Conservation (phyloP, 208 protist genomes). For the Leishmania gerbilli region DNA sequence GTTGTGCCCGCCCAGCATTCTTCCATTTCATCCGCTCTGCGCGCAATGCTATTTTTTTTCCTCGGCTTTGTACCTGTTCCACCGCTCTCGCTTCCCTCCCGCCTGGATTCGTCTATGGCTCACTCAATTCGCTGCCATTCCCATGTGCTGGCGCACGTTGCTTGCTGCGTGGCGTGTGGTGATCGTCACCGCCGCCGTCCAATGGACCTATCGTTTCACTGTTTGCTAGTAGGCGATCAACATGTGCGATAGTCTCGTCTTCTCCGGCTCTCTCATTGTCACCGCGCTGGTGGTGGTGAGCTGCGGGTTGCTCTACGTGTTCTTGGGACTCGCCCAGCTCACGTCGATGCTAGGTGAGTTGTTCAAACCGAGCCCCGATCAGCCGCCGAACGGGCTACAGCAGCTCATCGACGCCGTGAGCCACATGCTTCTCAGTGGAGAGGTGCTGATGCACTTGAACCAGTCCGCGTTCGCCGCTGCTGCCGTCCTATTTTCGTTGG, state of each 20-base stretch:
- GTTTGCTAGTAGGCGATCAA: neutral
- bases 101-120: neutral
- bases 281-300: constrained; percentile 15
- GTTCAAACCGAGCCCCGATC: neutral
- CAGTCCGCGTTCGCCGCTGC: constrained; percentile 29
- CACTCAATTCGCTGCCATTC: neutral
- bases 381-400: neutral
- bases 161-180: neutral
- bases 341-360: constrained; percentile 1
- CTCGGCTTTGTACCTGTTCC: neutral
- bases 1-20: neutral
- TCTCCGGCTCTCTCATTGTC: constrained; percentile 13
- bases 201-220: too few species aligned
- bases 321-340: constrained; percentile 13
- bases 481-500: constrained; percentile 33
- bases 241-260: constrained; percentile 4
- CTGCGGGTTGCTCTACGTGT: constrained; percentile 10
- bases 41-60: neutral
- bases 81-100: neutral
- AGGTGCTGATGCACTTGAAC: constrained; percentile 16
- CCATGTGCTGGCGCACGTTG: neutral
- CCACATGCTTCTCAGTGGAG: constrained; percentile 5
- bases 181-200: neutral
- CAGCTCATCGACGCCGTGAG: constrained; percentile 3
- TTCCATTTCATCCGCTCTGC: neutral